Conservation (phyloP, 176 grass and related monocot species). For the Raddia guianensis region DNA sequence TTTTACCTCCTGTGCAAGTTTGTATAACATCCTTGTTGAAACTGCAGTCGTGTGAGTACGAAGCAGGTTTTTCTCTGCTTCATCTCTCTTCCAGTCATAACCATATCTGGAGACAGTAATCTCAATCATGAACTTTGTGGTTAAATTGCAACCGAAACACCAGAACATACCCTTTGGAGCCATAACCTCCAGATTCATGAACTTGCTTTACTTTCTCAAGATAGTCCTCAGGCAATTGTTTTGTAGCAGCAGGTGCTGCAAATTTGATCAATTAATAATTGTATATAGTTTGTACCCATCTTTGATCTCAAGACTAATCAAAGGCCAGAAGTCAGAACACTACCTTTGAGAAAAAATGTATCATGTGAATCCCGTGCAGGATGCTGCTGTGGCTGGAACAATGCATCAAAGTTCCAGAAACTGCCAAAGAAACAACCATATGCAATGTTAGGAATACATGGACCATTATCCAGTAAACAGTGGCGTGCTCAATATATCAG, state of each 20-base stretch:
- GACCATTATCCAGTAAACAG: background rate
- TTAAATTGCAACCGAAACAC: conserved; percentile 24
- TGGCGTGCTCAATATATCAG: background rate
- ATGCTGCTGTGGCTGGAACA: conserved; percentile 97
- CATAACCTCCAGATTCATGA: conserved; percentile 85
- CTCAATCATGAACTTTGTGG: conserved; percentile 27
- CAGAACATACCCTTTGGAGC: conserved; percentile 83
- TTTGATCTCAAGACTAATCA: conserved; percentile 12
- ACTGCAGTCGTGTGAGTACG: conserved; percentile 98
- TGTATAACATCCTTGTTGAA: conserved; percentile 94
- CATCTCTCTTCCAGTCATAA: conserved; percentile 97
- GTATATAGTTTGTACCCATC: background rate
- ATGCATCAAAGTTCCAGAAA: conserved; percentile 99
- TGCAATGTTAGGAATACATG: background rate
- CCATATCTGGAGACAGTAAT: conserved; percentile 66
- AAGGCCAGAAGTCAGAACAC: conserved; percentile 1
- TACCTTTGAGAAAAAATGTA: conserved; percentile 91
- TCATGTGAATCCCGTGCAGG: conserved; percentile 98
- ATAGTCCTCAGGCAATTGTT: conserved; percentile 82
- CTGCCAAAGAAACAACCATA: conserved; percentile 44
- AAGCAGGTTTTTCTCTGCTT: conserved; percentile 94
- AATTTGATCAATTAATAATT: conserved; percentile 27
- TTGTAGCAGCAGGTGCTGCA: conserved; percentile 70
- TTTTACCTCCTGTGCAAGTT: conserved; percentile 85
- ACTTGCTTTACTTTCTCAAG: conserved; percentile 82